Evolutionary conservation across 1,284 basidiomycete genomes (phyloP), one percentile per base, ranked within the genome.

Genomic region (Hypsizygus ulmarius): DNA sequence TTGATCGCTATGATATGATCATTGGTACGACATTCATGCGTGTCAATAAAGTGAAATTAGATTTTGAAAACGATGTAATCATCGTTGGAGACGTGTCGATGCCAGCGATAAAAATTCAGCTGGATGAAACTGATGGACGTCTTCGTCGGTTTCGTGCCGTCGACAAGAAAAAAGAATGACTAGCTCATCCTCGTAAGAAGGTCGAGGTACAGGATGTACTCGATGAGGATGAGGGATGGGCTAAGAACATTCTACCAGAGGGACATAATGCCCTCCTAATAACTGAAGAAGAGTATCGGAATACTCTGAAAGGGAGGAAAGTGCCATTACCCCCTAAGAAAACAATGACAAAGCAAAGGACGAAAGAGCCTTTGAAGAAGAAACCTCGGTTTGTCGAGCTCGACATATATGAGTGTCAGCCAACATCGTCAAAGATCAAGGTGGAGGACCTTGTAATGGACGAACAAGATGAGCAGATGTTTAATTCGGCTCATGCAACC

Each of bases 1-100:
- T 59, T 1, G 49, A 60, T 40, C 19, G 39, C 5, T 60, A 59
- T 34, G 50, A 58, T 19, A 48, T 57, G 53, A 51, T 59, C 0
- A 52, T 58, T 3, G 53, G 58, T 2, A 52, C 45, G 0, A 54
- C 58, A 1, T 59, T 50, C 29, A 57, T 59, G 53, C 6, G 37
- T 1, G 12, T 14, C 2, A 37, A 58, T 30, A 49, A 51, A 4
- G 54, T 59, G 0, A 19, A 42, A 0, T 27, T 60, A 0, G 51
- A 57, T 11, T 52, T 56, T 15, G 34, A 37, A 19, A 37, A 16
- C 2, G 50, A 51, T 11, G 11, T 30, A 4, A 36, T 59, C 1
- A 19, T 34, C 0, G 28, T 57, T 1, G 51, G 53, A 19, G 49
- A 49, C 0, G 5, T 15, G 3, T 3, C 34, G 1, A 50, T 51